phyloP scores from a whole-genome alignment of 768 basidiomycete species.

The Amanita pallidorosea region DNA sequence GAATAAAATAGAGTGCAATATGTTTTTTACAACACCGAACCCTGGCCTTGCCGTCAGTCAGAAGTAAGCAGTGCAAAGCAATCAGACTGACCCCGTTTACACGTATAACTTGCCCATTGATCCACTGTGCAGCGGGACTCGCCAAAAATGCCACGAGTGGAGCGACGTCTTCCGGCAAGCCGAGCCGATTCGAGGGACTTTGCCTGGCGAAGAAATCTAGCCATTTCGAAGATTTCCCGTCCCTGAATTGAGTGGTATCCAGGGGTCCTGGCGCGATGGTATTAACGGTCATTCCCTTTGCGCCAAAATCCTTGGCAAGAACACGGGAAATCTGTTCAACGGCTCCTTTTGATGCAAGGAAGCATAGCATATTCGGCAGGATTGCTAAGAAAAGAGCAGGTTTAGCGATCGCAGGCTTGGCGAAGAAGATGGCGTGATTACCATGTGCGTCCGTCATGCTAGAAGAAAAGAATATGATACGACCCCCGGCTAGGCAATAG shows the following conservation, averaged over 20 bases:
- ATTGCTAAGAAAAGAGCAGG: constrained; percentile 18
- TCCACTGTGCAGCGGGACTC: constrained; percentile 42
- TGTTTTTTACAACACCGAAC: neutral
- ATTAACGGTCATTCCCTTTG: constrained; percentile 44
- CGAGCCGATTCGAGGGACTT: constrained; percentile 36
- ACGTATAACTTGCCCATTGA: constrained; percentile 46
- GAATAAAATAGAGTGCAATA: neutral
- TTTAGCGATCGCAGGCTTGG: neutral
- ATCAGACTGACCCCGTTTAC: constrained; percentile 41
- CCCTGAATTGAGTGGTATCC: constrained; percentile 44
- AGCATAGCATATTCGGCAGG: constrained; percentile 36
- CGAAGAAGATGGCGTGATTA: constrained; percentile 10
- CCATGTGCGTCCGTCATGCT: constrained; percentile 33
- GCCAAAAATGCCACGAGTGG: constrained; percentile 43
- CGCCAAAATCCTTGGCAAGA: constrained; percentile 48
- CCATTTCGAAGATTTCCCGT: constrained; percentile 36
- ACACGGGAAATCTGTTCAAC: constrained; percentile 48
- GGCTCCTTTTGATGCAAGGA: constrained; percentile 47
- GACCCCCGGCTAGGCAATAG: constrained; percentile 29
- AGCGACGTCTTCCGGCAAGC: constrained; percentile 40
- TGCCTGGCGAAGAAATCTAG: constrained; percentile 34
- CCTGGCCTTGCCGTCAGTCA: neutral
- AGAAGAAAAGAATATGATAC: constrained; percentile 48
- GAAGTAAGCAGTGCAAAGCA: neutral
- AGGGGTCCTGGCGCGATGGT: constrained; percentile 44